phyloP scores from a whole-genome alignment of 1,139 yeast species.

The Zygoascus meyerae region DNA sequence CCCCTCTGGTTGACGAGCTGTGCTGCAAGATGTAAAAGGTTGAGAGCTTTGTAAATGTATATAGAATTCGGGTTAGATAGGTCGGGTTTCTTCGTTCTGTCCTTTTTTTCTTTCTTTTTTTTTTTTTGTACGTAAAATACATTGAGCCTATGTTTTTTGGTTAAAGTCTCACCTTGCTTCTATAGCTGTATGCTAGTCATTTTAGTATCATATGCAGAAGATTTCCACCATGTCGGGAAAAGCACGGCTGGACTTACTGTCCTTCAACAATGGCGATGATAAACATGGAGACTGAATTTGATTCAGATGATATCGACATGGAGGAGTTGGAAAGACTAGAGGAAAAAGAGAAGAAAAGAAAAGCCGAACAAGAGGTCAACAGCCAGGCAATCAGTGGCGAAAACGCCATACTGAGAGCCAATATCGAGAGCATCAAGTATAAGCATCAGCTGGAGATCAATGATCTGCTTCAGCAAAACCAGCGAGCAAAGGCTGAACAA shows the following conservation, averaged over 20 bases:
- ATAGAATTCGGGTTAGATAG: too few species aligned
- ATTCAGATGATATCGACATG: slow-evolving; percentile 23
- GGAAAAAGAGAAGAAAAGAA: background rate
- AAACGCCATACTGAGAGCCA: slow-evolving; percentile 65
- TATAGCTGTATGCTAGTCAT: too few species aligned
- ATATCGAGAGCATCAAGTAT: slow-evolving; percentile 46
- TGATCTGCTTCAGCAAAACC: slow-evolving; percentile 38
- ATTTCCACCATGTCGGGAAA: background rate
- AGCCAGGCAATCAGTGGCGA: slow-evolving; percentile 45
- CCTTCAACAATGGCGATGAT: background rate
- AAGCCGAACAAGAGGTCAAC: too few species aligned
- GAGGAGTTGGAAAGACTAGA: slow-evolving; percentile 18
- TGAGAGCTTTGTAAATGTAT: too few species aligned
- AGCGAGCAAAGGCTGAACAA: slow-evolving; percentile 33
- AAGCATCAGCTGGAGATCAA: slow-evolving; percentile 43
- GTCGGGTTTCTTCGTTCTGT: too few species aligned
- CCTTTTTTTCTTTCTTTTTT: too few species aligned
- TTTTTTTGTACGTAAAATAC: too few species aligned
- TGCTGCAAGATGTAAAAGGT: too few species aligned
- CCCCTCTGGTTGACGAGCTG: too few species aligned
- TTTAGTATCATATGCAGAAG: too few species aligned
- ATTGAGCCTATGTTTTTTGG: too few species aligned
- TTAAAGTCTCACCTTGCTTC: too few species aligned
- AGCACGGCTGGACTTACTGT: slow-evolving; percentile 1
- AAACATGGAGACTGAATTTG: slow-evolving; percentile 29